Percentiles rank a stretch among this genome's conserved stretches.
Evolutionary conservation across 2,329 filamentous ascomycete genomes (phyloP).

Genomic region (Chaetomiaceae sp.): DNA sequence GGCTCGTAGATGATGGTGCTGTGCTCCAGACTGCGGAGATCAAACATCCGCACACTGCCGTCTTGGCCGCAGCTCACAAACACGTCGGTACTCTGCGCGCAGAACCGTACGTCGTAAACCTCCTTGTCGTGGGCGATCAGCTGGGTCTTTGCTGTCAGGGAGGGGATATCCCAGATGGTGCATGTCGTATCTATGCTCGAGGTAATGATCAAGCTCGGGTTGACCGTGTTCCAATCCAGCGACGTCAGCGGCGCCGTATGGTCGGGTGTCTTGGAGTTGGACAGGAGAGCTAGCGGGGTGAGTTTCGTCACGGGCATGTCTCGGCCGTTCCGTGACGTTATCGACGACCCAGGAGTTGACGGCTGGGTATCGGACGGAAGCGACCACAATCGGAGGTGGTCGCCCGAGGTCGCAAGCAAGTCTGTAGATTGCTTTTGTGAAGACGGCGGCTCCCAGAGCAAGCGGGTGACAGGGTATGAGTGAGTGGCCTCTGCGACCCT

Average conservation of each 20-base stretch:
- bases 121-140: slow-evolving; percentile 98
- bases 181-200: slow-evolving; percentile 98
- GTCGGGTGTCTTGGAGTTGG: slow-evolving; percentile 97
- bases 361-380: slow-evolving; percentile 64
- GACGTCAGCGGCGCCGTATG: slow-evolving; percentile 96
- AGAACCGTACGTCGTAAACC: slow-evolving; percentile 97
- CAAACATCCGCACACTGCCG: slow-evolving; percentile 98
- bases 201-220: slow-evolving; percentile 94
- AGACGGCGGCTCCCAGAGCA: slow-evolving; percentile 93
- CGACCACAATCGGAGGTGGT: slow-evolving; percentile 92
- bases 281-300: slow-evolving; percentile 85
- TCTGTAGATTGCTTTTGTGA: slow-evolving; percentile 94
- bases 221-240: slow-evolving; percentile 96
- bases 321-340: slow-evolving; percentile 57
- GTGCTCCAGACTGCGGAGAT: slow-evolving; percentile 90
- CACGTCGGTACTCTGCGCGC: slow-evolving; percentile 95
- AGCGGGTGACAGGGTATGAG: slow-evolving; percentile 92
- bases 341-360: slow-evolving; percentile 59
- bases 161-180: slow-evolving; percentile 99
- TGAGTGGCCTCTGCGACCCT: slow-evolving; percentile 96
- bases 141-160: slow-evolving; percentile 94
- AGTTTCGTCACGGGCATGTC: slow-evolving; percentile 67
- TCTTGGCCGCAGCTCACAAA: slow-evolving; percentile 98
- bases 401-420: slow-evolving; percentile 88
- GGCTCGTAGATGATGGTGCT: slow-evolving; percentile 99